Percentiles rank a stretch among this genome's conserved stretches.
phyloP scores from a whole-genome alignment of 768 basidiomycete species.

The Rhodocollybia butyracea region DNA sequence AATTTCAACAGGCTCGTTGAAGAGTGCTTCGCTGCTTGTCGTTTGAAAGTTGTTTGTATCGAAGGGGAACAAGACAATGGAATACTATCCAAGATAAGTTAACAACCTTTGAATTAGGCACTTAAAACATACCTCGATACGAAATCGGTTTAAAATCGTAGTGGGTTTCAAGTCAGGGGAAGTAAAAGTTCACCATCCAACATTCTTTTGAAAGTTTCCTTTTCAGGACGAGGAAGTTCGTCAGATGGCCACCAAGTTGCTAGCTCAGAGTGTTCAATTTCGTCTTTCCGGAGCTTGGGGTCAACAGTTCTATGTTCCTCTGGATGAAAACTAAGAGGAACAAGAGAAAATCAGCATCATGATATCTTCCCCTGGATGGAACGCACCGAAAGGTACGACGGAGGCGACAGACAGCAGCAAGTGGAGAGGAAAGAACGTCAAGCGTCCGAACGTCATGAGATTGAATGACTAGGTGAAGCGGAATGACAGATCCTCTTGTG shows the following conservation, averaged over 20 bases:
- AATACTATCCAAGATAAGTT: background rate
- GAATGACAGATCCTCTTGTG: constrained; percentile 14
- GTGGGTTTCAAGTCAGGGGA: constrained; percentile 10
- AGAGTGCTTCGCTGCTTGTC: background rate
- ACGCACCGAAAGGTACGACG: constrained; percentile 2
- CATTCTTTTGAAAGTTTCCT: background rate
- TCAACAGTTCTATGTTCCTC: background rate
- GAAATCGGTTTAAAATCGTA: constrained; percentile 1
- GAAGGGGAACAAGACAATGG: background rate
- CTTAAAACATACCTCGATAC: background rate
- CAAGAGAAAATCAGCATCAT: background rate
- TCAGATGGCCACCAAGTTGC: constrained; percentile 30
- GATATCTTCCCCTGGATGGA: background rate
- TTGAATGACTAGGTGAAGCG: constrained; percentile 6
- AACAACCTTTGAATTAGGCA: background rate
- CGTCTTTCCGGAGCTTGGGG: background rate
- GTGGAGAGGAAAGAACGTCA: constrained; percentile 10
- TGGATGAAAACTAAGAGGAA: background rate
- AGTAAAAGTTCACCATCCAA: constrained; percentile 8
- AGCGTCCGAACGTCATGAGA: constrained; percentile 8
- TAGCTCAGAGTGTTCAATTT: constrained; percentile 23
- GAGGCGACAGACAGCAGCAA: constrained; percentile 4
- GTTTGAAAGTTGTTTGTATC: background rate
- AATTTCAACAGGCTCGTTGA: background rate
- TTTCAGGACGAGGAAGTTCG: background rate